Percentiles rank a stretch among this genome's conserved stretches.
These are phyloP conservation scores for Quercus berberidifolia DNA, from an alignment of 306 rosid genomes.

Conservation along the genomic window DNA sequence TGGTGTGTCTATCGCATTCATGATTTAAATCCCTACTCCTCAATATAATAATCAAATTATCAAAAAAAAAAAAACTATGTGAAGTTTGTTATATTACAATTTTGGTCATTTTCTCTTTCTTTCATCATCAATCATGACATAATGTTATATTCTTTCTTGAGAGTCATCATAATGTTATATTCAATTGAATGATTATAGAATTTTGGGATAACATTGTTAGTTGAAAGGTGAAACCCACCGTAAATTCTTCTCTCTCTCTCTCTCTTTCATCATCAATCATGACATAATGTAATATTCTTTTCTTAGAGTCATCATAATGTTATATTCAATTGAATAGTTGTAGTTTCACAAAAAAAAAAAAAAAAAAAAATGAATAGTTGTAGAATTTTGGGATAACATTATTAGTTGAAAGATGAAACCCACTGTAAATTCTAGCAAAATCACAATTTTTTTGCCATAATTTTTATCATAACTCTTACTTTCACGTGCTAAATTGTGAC, in stretches of 20 bases:
- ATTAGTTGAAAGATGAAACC: background rate
- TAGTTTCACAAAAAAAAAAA: no score
- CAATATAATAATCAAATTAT: no score
- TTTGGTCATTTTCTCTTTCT: background rate
- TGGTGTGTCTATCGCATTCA: no score
- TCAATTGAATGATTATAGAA: background rate
- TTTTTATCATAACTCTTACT: no score
- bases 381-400: background rate
- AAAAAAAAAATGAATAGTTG: background rate
- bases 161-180: background rate
- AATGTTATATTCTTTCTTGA: no score
- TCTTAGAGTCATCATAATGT: background rate
- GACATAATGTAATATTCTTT: no score
- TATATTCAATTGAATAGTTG: background rate
- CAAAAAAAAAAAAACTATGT: background rate
- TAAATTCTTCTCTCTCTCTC: background rate
- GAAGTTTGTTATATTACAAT: background rate
- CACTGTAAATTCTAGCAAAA: no score
- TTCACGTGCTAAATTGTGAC: no score
- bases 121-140: background rate
- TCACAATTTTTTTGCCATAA: no score
- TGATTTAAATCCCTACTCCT: no score
- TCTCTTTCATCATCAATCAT: background rate
- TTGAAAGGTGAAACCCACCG: background rate
- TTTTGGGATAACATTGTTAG: background rate